These are phyloP conservation scores for Punctularia strigosozonata DNA, from an alignment of 768 basidiomycete genomes.

Conservation along the genomic window DNA sequence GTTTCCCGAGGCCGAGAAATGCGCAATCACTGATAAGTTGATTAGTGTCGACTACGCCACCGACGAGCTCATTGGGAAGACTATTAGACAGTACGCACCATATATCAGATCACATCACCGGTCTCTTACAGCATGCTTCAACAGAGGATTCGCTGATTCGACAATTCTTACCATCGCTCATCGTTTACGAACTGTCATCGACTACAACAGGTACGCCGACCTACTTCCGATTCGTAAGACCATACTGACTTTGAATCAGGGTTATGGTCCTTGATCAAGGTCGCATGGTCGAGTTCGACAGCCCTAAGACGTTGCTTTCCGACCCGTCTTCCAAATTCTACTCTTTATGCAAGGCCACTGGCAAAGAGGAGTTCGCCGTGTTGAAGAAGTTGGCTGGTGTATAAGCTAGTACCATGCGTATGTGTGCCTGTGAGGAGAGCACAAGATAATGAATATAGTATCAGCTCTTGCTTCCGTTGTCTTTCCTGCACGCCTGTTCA, in stretches of 20 bases:
- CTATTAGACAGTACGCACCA: slow-evolving; percentile 60
- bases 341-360: slow-evolving; percentile 60
- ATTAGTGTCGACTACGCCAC: slow-evolving; percentile 73
- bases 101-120: neutral
- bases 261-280: slow-evolving; percentile 74
- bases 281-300: slow-evolving; percentile 66
- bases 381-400: slow-evolving; percentile 55
- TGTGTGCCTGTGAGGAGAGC: too few species aligned
- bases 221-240: neutral
- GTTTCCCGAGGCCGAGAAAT: neutral
- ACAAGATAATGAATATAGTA: too few species aligned
- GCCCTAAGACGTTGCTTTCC: slow-evolving; percentile 42
- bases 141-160: slow-evolving; percentile 65
- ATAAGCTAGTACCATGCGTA: too few species aligned
- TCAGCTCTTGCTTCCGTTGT: too few species aligned
- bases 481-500: too few species aligned
- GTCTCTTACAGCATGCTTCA: slow-evolving; percentile 1
- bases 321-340: slow-evolving; percentile 53
- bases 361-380: slow-evolving; percentile 55
- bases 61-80: slow-evolving; percentile 76
- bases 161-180: slow-evolving; percentile 82
- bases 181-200: slow-evolving; percentile 67
- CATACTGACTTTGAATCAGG: slow-evolving; percentile 23
- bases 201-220: slow-evolving; percentile 65
- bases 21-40: neutral